Evolutionary conservation across 2,329 filamentous ascomycete genomes (phyloP), one percentile per base, ranked within the genome.

Genomic region (Cryphonectria carpinicola): DNA sequence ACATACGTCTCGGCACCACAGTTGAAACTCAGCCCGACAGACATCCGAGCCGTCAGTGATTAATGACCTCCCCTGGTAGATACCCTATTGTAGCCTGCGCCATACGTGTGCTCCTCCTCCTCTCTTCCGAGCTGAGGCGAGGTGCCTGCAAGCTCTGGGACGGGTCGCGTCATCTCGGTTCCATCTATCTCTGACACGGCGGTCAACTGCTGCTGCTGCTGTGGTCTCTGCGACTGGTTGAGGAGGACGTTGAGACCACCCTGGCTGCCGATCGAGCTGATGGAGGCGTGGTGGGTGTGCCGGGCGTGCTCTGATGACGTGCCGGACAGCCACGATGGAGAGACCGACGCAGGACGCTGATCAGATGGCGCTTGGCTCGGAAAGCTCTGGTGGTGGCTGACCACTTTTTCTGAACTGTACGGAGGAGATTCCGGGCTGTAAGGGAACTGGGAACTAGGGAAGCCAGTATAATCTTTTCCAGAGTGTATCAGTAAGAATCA

Each of bases 181-280:
- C 49, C 65, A 1, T 68, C 69, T 19, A 72, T 72, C 54, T 72
- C 71, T 11, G 71, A 72, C 2, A 72, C 66, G 1, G 69, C 35
- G 5, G 66, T 37, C 19, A 71, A 35, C 11, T 64, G 54, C 17
- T 69, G 70, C 13, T 25, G 28, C 39, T 43, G 54, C 37, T 39
- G 66, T 22, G 11, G 17, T 11, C n/a, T 25, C 37, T n/a, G 61
- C n/a, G 67, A 28, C 17, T 37, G 66, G 7, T 39, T 64, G 11
- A 65, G 52, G 14, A 65, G 28, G 39, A 58, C 54, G 1, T 62
- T 37, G 3, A 68, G 46, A 11, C 60, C 66, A 25, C 60, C 66
- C 5, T 66, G 66, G 5, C 56, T 69, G 4, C 68, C 68, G 0
- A 52, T n/a, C n/a, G 71, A 72, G 43, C 68, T 68, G 14, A 69